Percentiles rank a stretch among this genome's conserved stretches.
phyloP scores from a whole-genome alignment of 768 basidiomycete genomes.

The Rhodosporidiobolus sp. region DNA sequence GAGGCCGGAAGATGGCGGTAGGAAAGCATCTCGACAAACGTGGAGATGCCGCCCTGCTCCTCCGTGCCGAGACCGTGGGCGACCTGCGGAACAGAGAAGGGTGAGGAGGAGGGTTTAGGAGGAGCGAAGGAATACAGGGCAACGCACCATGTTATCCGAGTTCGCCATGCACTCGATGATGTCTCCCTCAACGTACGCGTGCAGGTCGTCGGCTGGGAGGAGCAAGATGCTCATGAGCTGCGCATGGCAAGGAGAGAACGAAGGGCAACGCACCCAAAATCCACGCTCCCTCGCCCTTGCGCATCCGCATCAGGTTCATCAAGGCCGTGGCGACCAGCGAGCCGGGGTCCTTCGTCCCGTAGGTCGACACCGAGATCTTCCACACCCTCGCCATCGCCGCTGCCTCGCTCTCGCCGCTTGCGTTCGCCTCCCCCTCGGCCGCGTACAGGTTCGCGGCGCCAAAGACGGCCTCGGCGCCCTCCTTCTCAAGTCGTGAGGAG shows the following conservation, averaged over 20 bases:
- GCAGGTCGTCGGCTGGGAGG: conserved; percentile 33
- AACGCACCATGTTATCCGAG: conserved; percentile 16
- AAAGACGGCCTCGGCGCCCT: conserved; percentile 33
- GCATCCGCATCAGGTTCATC: conserved; percentile 40
- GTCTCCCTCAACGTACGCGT: conserved; percentile 41
- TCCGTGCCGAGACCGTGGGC: conserved; percentile 39
- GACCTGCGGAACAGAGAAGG: conserved; percentile 33
- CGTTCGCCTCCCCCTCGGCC: conserved; percentile 22
- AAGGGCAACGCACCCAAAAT: conserved; percentile 24
- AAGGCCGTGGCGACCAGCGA: conserved; percentile 18
- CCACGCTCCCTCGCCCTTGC: conserved; percentile 40
- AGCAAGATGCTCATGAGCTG: too few relatives aligned
- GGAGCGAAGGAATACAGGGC: not conserved
- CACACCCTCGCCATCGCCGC: conserved; percentile 32
- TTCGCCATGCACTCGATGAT: conserved; percentile 43
- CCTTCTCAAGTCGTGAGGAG: conserved; percentile 1
- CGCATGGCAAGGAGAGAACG: too few relatives aligned
- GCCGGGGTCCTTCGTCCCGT: conserved; percentile 38
- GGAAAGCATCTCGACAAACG: conserved; percentile 41
- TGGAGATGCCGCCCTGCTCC: conserved; percentile 35
- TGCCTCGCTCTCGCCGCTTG: conserved; percentile 25
- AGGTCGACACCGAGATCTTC: conserved; percentile 22
- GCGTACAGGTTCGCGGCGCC: conserved; percentile 17
- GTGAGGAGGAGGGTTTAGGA: not conserved
- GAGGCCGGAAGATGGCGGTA: conserved; percentile 41